These are phyloP conservation scores for Ampelocalamus luodianensis DNA, from an alignment of 176 grass and related monocot species.

Conservation along the genomic window DNA sequence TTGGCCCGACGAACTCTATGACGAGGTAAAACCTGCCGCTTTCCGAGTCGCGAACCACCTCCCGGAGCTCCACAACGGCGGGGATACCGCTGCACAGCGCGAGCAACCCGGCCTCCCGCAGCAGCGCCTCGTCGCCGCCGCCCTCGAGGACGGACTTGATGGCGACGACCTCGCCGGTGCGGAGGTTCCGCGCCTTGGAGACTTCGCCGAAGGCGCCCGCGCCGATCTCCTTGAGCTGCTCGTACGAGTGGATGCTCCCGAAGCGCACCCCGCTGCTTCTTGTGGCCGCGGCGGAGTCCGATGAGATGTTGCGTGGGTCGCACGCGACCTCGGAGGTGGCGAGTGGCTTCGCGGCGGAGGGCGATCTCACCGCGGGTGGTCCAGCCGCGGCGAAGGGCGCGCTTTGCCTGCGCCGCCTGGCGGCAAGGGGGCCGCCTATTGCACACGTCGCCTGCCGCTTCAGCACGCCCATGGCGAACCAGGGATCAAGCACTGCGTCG, in stretches of 20 bases:
- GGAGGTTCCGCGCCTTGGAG: background rate
- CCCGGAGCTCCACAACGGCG: background rate
- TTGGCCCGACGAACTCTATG: background rate
- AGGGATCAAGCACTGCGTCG: too few species aligned
- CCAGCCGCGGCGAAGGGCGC: too few species aligned
- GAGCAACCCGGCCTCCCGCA: background rate
- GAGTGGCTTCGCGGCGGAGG: too few species aligned
- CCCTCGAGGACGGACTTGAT: background rate
- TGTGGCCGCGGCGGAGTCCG: background rate
- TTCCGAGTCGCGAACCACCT: background rate
- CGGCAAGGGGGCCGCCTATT: too few species aligned
- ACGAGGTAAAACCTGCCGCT: background rate
- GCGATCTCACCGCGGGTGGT: too few species aligned
- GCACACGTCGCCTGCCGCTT: too few species aligned
- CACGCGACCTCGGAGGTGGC: too few species aligned
- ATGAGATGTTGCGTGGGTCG: too few species aligned
- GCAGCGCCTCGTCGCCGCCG: background rate
- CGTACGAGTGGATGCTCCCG: background rate
- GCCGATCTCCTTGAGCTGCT: accelerated
- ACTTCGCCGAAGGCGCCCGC: background rate
- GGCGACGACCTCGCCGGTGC: background rate
- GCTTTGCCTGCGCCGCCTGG: too few species aligned
- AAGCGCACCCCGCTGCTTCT: background rate
- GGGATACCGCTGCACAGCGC: background rate
- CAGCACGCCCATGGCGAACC: too few species aligned